These are phyloP conservation scores for Coniophora puteana DNA, from an alignment of 1,284 basidiomycete genomes.

Conservation along the genomic window DNA sequence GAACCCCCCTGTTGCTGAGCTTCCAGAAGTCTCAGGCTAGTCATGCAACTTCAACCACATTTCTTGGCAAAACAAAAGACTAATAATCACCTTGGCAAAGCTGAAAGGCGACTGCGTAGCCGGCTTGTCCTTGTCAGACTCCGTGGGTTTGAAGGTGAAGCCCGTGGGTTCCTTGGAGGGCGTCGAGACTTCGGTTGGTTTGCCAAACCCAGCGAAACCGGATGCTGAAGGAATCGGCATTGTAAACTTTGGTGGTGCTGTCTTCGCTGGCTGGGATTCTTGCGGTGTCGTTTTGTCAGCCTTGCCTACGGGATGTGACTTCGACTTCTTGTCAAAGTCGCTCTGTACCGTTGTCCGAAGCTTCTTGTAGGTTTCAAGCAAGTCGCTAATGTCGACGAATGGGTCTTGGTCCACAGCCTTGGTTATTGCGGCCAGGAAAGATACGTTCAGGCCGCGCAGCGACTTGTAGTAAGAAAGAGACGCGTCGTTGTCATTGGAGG, in stretches of 20 bases:
- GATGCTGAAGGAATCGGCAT: constrained; percentile 41
- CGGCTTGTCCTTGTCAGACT: no score
- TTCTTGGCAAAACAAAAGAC: no score
- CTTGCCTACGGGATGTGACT: constrained; percentile 9
- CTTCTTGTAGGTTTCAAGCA: constrained; percentile 65
- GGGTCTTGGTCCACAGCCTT: constrained; percentile 69
- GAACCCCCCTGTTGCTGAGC: constrained; percentile 10
- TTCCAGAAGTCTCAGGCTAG: constrained; percentile 7
- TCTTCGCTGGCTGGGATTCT: constrained; percentile 17
- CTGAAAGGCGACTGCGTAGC: no score
- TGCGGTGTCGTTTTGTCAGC: constrained; percentile 2
- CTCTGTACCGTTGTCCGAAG: constrained; percentile 56
- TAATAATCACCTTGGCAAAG: no score
- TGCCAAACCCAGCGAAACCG: constrained; percentile 18
- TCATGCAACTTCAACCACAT: no score
- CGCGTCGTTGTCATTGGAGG: constrained; percentile 31
- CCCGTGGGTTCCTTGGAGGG: no score
- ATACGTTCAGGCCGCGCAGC: constrained; percentile 78
- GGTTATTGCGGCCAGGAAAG: constrained; percentile 61
- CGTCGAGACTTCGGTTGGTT: constrained; percentile 10
- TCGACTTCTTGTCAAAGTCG: constrained; percentile 42
- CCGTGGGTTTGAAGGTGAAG: no score
- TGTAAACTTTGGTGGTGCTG: constrained; percentile 17
- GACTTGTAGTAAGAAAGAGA: constrained; percentile 64
- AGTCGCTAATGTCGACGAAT: constrained; percentile 62